phyloP scores from a whole-genome alignment of 345 rosid species.

The Diplotaxis tenuifolia region DNA sequence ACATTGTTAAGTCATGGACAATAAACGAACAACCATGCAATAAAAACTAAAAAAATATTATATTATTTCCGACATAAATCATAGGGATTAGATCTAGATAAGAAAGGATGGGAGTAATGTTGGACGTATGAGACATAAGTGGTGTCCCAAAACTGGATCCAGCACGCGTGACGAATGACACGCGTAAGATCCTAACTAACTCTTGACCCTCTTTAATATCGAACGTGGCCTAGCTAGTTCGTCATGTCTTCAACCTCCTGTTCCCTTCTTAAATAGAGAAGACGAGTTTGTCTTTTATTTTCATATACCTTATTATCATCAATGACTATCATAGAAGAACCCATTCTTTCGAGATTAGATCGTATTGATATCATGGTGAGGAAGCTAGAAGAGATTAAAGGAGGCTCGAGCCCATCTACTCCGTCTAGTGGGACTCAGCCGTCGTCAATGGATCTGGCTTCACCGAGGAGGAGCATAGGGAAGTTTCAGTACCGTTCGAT shows the following conservation, averaged over 20 bases:
- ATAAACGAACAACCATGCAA: neutral
- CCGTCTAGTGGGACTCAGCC: constrained; percentile 32
- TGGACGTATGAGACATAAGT: constrained; percentile 15
- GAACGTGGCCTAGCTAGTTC: neutral
- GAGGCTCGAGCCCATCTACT: constrained; percentile 32
- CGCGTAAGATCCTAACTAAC: constrained; percentile 20
- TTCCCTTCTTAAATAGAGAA: neutral
- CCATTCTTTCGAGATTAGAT: constrained; percentile 29
- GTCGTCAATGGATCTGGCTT: constrained; percentile 23
- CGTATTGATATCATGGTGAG: constrained; percentile 31
- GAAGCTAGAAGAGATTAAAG: constrained; percentile 30
- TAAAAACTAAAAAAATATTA: constrained; percentile 1
- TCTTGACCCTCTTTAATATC: neutral
- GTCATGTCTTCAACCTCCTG: constrained; percentile 18
- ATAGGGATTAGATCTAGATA: constrained; percentile 13
- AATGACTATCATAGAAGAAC: constrained; percentile 27
- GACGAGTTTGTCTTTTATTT: constrained; percentile 9
- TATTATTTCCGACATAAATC: constrained; percentile 21
- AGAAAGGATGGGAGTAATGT: constrained; percentile 19
- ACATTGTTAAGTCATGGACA: constrained; percentile 37
- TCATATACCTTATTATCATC: neutral
- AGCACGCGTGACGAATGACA: constrained; percentile 20
- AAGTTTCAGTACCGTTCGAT: constrained; percentile 29
- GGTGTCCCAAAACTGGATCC: neutral
- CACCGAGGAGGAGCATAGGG: constrained; percentile 25